phyloP scores from a whole-genome alignment of 306 rosid genomes.

The Cucumis sativus region Cucumber_9930_V3 NC_026655.2:31596501-31597000 shows the following conservation, averaged over 20 bases:
- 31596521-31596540: slow-evolving; percentile 91
- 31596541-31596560: slow-evolving; percentile 68
- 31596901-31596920: neutral
- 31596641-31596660: neutral
- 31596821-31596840: neutral
- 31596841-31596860: neutral
- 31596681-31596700: neutral
- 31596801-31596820: neutral
- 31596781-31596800: neutral
- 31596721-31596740: neutral
- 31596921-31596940: neutral
- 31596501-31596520: slow-evolving; percentile 68
- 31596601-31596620: neutral
- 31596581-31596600: neutral
- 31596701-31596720: neutral
- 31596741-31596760: neutral
- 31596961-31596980: neutral
- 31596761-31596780: neutral
- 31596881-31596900: neutral
- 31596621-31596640: neutral
- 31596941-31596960: neutral
- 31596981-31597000: neutral
- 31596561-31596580: neutral
- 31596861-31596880: neutral
- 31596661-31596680: neutral